Evolutionary conservation across 2,329 filamentous ascomycete species (phyloP).

Genomic region (Tothia fuscella): DNA sequence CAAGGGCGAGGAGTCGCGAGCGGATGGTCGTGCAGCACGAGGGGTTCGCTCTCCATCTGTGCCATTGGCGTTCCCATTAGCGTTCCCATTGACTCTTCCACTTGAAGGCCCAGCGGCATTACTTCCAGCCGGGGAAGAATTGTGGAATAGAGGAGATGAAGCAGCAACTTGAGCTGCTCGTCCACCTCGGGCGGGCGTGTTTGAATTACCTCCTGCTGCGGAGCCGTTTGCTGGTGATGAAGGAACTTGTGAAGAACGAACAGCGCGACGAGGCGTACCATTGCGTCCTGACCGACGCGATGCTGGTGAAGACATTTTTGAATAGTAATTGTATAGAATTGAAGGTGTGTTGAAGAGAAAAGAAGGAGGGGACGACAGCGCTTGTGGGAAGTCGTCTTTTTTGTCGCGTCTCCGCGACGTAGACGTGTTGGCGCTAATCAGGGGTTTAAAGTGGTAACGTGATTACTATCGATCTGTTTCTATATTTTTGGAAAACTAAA

Average conservation of each 20-base stretch:
- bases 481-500: too few species aligned
- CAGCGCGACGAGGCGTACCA: background rate
- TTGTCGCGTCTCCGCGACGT: too few species aligned
- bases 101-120: constrained; percentile 19
- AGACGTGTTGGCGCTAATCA: too few species aligned
- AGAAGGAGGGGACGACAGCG: too few species aligned
- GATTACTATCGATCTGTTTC: too few species aligned
- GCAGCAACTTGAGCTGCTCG: constrained; percentile 43
- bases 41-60: constrained; percentile 58
- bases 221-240: too few species aligned
- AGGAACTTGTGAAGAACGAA: constrained; percentile 6
- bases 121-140: constrained; percentile 42
- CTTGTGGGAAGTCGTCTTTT: too few species aligned
- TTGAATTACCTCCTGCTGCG: too few species aligned
- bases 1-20: constrained; percentile 77
- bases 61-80: constrained; percentile 28
- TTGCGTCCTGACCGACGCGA: constrained; percentile 10
- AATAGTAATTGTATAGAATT: background rate
- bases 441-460: too few species aligned
- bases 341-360: too few species aligned
- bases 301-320: constrained; percentile 11
- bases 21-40: constrained; percentile 45
- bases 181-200: constrained; percentile 41
- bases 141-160: constrained; percentile 75
- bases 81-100: constrained; percentile 26